These are phyloP conservation scores for Manihot esculenta DNA, from an alignment of 441 rosid species.

Conservation along the genomic window DNA sequence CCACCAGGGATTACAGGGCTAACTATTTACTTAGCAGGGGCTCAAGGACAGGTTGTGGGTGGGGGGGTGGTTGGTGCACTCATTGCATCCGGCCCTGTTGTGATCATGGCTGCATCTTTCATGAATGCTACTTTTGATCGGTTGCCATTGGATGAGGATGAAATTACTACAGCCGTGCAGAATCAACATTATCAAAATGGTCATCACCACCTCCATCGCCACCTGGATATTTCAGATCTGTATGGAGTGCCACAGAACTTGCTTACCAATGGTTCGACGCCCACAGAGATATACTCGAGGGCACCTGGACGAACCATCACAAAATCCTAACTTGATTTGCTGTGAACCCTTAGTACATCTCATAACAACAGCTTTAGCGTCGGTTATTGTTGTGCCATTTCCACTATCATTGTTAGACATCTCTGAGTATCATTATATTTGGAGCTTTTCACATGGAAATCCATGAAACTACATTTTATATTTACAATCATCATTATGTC, in stretches of 20 bases:
- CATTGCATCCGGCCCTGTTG: conserved; percentile 84
- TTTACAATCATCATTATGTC: too few relatives aligned
- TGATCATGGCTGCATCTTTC: conserved; percentile 85
- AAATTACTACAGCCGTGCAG: conserved; percentile 50
- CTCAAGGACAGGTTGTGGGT: conserved; percentile 95
- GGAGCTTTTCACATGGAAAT: too few relatives aligned
- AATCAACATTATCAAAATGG: conserved; percentile 68
- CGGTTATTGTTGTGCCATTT: too few relatives aligned
- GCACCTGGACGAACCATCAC: conserved; percentile 53
- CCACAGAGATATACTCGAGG: conserved; percentile 75
- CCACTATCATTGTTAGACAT: too few relatives aligned
- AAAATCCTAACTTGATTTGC: conserved; percentile 39
- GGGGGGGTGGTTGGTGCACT: conserved; percentile 88
- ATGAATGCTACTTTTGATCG: conserved; percentile 88
- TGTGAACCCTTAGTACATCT: background rate
- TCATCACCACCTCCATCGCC: conserved; percentile 41
- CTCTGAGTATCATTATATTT: too few relatives aligned
- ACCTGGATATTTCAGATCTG: conserved; percentile 58
- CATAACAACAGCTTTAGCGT: too few relatives aligned
- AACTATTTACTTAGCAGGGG: conserved; percentile 78
- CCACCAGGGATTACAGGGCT: conserved; percentile 88
- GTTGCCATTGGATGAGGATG: conserved; percentile 83
- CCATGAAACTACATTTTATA: too few relatives aligned
- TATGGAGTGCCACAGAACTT: conserved; percentile 72
- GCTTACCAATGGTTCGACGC: conserved; percentile 57